Percentiles rank a stretch among this genome's conserved stretches.
These are phyloP conservation scores for Podospora anserina DNA, from an alignment of 495 filamentous ascomycete genomes.

Conservation along the genomic window DNA sequence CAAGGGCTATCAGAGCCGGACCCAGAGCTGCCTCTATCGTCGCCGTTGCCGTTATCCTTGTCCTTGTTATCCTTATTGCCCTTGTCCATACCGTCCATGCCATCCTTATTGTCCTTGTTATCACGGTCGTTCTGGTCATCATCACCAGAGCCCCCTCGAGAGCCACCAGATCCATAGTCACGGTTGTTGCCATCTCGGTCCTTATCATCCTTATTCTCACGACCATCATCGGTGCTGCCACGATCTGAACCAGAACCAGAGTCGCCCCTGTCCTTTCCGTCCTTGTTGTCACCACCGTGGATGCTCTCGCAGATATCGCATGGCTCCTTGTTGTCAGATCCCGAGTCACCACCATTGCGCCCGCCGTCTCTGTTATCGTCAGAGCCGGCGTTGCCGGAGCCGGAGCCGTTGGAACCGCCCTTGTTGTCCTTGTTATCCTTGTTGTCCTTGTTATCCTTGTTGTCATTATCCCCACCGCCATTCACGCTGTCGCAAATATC, in stretches of 20 bases:
- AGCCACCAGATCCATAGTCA: not conserved
- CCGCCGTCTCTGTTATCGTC: not conserved
- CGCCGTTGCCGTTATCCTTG: not conserved
- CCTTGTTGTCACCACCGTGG: not conserved
- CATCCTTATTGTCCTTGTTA: not conserved
- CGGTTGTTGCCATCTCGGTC: not conserved
- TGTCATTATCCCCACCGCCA: not conserved
- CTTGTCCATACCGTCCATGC: not conserved
- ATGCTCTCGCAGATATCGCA: not conserved
- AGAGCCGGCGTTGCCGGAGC: not conserved
- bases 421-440: not conserved
- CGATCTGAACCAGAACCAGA: not conserved
- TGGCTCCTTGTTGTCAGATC: not conserved
- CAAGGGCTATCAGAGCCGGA: not conserved
- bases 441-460: not conserved
- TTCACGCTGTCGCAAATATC: not conserved
- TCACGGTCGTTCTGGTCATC: not conserved
- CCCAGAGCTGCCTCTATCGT: not conserved
- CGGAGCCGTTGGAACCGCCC: slow-evolving; percentile 6
- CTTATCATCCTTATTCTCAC: slow-evolving; percentile 1
- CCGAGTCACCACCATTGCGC: not conserved
- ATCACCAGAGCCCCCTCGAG: not conserved
- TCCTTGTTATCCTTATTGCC: not conserved
- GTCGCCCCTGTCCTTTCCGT: too few species aligned
- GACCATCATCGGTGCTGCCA: not conserved